Conservation (phyloP, 1,139 yeast species). For the Diutina catenulata region DNA sequence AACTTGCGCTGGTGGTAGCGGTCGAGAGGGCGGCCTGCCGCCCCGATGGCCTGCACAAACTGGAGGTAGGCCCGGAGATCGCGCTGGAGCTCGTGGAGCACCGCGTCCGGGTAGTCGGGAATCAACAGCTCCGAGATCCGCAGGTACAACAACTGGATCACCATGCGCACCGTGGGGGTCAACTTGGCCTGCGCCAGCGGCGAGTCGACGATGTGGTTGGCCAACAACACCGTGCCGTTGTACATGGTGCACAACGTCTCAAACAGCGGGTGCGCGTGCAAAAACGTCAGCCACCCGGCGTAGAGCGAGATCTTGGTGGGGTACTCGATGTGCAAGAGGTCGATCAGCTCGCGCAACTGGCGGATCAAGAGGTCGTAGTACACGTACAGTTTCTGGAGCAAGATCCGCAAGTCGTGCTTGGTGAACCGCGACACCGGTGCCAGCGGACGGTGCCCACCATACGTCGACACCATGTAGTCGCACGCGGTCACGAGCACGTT, state of each 20-base stretch:
- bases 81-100: background rate
- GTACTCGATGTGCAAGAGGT: slow-evolving; percentile 3
- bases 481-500: background rate
- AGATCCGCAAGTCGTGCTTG: background rate
- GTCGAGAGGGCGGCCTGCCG: background rate
- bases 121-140: background rate
- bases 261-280: background rate
- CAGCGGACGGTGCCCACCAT: too few relatives aligned
- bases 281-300: slow-evolving; percentile 5
- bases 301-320: background rate
- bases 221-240: background rate
- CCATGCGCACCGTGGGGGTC: background rate
- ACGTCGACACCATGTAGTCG: background rate
- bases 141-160: background rate
- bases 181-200: background rate
- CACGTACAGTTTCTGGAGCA: background rate
- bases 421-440: background rate
- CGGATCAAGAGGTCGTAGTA: background rate
- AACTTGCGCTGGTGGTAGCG: background rate
- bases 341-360: background rate
- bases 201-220: background rate
- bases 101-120: background rate
- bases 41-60: background rate
- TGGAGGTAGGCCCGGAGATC: background rate
- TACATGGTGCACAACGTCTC: background rate